Evolutionary conservation across 495 filamentous ascomycete species (phyloP).

Genomic region (Neurospora sp.): DNA sequence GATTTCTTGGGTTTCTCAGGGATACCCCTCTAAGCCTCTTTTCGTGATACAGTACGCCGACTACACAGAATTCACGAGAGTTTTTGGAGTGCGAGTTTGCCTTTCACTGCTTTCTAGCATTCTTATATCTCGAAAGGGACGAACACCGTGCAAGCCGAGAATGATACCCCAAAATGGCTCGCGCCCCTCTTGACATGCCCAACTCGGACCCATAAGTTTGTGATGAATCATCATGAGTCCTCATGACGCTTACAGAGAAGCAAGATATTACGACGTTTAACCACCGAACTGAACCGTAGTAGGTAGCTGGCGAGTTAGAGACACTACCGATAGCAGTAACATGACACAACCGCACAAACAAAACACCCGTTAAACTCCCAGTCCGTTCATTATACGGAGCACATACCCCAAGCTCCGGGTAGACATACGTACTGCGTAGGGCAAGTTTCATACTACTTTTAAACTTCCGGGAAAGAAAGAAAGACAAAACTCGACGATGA

Average conservation of each 20-base stretch:
- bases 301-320: neutral
- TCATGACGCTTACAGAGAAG: neutral
- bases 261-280: neutral
- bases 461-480: neutral
- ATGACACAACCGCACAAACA: neutral
- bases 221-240: neutral
- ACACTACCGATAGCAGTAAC: neutral
- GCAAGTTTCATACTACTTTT: neutral
- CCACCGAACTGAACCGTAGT: neutral
- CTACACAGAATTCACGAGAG: neutral
- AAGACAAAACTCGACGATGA: neutral
- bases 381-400: neutral
- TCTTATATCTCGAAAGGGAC: neutral
- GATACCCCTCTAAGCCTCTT: neutral
- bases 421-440: neutral
- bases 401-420: neutral
- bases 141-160: neutral
- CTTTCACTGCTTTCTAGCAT: neutral
- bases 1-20: neutral
- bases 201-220: neutral
- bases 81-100: neutral
- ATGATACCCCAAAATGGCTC: neutral
- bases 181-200: neutral
- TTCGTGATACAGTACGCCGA: neutral
- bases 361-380: neutral